Conservation (phyloP, 2,329 filamentous ascomycete genomes). For the Diaporthe australafricana region DNA sequence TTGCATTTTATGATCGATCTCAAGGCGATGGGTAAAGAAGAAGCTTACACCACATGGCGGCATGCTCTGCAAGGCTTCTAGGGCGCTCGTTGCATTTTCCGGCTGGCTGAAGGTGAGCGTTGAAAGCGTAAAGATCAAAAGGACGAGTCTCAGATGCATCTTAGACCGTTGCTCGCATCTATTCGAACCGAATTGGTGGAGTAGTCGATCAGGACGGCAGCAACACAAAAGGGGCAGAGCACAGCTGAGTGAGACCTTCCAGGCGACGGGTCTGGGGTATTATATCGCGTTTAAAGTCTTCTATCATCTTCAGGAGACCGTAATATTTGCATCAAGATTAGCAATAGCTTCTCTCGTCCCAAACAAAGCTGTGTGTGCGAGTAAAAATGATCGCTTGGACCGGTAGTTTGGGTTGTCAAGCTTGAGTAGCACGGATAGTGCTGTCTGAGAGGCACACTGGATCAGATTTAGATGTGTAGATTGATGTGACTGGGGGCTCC, state of each 20-base stretch:
- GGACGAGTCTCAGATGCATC: not conserved
- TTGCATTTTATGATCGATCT: not conserved
- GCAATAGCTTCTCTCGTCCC: no score
- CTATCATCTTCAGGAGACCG: no score
- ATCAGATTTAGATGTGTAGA: not conserved
- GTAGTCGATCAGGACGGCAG: not conserved
- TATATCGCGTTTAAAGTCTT: no score
- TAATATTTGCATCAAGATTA: no score
- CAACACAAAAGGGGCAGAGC: not conserved
- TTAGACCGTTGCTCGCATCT: not conserved
- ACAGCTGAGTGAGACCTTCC: not conserved
- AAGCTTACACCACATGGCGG: slow-evolving; percentile 10
- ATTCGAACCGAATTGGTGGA: not conserved
- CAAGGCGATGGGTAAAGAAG: rapidly evolving
- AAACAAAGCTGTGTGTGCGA: no score
- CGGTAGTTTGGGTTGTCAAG: not conserved
- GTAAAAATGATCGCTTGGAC: no score
- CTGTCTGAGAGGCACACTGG: not conserved
- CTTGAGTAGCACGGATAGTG: no score
- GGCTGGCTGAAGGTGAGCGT: not conserved
- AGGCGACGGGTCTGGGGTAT: not conserved
- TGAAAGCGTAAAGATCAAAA: not conserved
- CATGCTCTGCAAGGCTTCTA: not conserved
- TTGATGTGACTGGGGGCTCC: no score
- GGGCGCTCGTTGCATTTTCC: not conserved